phyloP scores from a whole-genome alignment of 164 flowering plant genomes.

The Annona squamosa region DNA sequence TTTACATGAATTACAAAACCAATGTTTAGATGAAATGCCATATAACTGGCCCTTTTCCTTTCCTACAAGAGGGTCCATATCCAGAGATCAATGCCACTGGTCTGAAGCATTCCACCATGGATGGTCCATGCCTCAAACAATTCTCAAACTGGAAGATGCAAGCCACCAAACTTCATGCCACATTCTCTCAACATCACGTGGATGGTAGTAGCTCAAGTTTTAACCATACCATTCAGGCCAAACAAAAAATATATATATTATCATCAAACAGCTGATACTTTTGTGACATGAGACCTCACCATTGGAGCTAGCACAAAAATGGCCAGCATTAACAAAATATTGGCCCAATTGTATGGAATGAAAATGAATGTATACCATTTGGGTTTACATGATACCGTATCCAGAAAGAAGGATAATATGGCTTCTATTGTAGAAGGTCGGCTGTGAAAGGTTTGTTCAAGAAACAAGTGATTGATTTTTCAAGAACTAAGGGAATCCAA shows the following conservation, averaged over 20 bases:
- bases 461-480: background rate
- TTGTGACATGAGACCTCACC: background rate
- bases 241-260: background rate
- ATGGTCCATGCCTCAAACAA: background rate
- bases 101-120: background rate
- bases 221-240: background rate
- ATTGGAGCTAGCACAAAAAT: background rate
- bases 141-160: background rate
- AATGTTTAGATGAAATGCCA: background rate
- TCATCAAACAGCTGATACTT: background rate
- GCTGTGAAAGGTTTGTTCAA: background rate
- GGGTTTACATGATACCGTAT: background rate
- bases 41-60: background rate
- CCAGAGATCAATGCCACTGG: background rate
- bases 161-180: background rate
- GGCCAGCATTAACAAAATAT: background rate
- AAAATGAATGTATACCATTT: background rate
- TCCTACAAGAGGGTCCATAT: background rate
- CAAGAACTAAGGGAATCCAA: background rate
- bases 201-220: background rate
- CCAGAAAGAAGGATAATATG: background rate
- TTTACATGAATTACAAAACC: background rate
- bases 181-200: background rate
- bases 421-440: background rate
- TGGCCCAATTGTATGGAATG: background rate